Evolutionary conservation across 345 rosid species (phyloP).

Genomic region (Citrus glauca): DNA sequence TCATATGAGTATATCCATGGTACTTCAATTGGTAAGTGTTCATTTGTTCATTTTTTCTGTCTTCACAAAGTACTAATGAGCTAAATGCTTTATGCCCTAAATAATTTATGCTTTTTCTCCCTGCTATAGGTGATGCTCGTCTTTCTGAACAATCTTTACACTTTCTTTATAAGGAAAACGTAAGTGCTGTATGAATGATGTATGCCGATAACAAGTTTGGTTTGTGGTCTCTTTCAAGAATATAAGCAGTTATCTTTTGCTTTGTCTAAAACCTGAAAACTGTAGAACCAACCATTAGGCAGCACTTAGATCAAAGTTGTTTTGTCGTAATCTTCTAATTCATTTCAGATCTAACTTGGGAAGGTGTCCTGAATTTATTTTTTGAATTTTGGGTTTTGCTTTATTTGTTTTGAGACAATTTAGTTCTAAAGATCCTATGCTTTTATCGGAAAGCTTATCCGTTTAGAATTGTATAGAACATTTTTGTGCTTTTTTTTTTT

Average conservation of each 20-base stretch:
- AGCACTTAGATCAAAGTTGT: neutral
- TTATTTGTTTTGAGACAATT: neutral
- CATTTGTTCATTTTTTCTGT: neutral
- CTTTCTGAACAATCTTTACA: neutral
- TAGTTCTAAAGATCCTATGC: neutral
- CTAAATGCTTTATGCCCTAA: neutral
- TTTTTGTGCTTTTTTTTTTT: neutral
- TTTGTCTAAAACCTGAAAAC: neutral
- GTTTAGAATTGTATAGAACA: neutral
- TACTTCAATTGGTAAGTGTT: conserved; percentile 81
- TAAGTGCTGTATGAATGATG: neutral
- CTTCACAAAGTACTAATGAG: conserved; percentile 6
- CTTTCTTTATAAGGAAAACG: neutral
- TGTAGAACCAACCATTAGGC: neutral
- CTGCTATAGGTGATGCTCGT: neutral
- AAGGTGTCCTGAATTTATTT: neutral
- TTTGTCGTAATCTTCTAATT: neutral
- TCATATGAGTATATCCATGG: conserved; percentile 87
- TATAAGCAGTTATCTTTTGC: conserved; percentile 1
- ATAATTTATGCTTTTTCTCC: neutral
- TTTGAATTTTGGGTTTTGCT: neutral
- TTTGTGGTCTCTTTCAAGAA: neutral
- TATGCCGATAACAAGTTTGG: neutral
- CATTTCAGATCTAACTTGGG: neutral
- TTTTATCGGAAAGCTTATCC: neutral